Base-by-base conservation (phyloP, 2,329 filamentous ascomycete genomes). In the Fusarium pseudograminearum region DNA sequence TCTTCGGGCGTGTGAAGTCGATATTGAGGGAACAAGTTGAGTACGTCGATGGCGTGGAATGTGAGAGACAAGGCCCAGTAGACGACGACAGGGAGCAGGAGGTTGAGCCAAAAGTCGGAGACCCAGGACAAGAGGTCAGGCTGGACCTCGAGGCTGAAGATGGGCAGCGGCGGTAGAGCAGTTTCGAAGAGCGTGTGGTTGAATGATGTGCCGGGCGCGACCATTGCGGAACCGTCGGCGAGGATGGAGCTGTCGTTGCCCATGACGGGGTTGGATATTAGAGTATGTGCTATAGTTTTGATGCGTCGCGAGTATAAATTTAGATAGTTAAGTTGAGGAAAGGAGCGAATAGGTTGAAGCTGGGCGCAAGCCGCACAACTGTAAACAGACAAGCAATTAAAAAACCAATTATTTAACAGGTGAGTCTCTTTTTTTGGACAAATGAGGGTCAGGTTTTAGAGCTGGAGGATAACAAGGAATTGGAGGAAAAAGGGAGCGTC, bases 1-100 rank as follows among this genome's bases (percentile, higher is more conserved):
- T 98, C 95, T 54, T 93, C 94, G 16, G 96, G 96, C 0, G 96
- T 98, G 82, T 99, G 96, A 42, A 99, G 86, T 68, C 96, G 91
- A 82, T 98, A 98, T 75, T 97, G 89, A 20, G 94, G 91, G 79
- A 95, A 97, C 38, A 95, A 83, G 79, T 98, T 93, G 81, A 90
- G 90, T 61, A 90, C 84, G 81, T 99, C 96, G 76, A 98, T 90
- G 73, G 90, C 77, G 83, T 98, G 95, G 83, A 97, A 99, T 78
- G 95, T 82, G 78, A 93, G 81, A 22, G 95, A 98, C 33, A 97
- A 82, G 24, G 83, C 81, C 96, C 96, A 99, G 86, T 99, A 99
- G 61, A 91, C 92, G 74, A 93, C 78, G 65, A 98, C 87, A 31
- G 94, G 94, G 16, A 92, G 83, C 47, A 94, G 79, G 62, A 97